phyloP scores from a whole-genome alignment of 257 asterid species.

The Henckelia pumila region DNA sequence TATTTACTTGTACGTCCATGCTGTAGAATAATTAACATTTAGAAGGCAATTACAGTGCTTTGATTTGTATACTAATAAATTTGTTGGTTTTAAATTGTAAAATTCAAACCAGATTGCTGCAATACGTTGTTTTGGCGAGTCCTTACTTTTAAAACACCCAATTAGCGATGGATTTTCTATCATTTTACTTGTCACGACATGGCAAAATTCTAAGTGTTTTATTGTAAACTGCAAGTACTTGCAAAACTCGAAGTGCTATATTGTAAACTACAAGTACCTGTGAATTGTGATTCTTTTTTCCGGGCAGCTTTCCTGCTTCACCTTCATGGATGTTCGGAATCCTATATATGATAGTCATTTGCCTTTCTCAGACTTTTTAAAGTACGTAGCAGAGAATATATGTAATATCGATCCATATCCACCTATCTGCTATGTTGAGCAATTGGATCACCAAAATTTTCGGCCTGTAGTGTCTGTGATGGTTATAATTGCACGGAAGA shows the following conservation, averaged over 20 bases:
- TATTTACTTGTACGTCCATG: background rate
- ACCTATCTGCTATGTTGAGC: background rate
- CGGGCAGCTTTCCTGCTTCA: background rate
- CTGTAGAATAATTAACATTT: background rate
- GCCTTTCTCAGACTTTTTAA: background rate
- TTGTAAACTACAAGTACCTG: too few species aligned
- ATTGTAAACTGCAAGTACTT: background rate
- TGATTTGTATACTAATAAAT: background rate
- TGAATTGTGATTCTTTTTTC: background rate
- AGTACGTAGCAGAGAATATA: background rate
- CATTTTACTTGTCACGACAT: background rate
- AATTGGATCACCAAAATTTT: background rate
- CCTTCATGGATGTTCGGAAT: background rate
- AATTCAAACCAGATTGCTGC: background rate
- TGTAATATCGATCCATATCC: background rate
- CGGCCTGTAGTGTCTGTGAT: background rate
- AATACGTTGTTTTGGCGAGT: background rate
- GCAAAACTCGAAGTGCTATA: background rate
- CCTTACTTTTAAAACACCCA: background rate
- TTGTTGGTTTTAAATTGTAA: background rate
- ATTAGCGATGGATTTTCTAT: background rate
- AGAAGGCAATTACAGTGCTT: background rate
- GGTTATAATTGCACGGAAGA: background rate
- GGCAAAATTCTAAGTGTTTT: background rate
- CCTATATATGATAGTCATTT: background rate